Percentiles rank a stretch among this genome's conserved stretches.
These are phyloP conservation scores for Brasenia schreberi DNA, from an alignment of 164 flowering plant species.

Conservation along the genomic window DNA sequence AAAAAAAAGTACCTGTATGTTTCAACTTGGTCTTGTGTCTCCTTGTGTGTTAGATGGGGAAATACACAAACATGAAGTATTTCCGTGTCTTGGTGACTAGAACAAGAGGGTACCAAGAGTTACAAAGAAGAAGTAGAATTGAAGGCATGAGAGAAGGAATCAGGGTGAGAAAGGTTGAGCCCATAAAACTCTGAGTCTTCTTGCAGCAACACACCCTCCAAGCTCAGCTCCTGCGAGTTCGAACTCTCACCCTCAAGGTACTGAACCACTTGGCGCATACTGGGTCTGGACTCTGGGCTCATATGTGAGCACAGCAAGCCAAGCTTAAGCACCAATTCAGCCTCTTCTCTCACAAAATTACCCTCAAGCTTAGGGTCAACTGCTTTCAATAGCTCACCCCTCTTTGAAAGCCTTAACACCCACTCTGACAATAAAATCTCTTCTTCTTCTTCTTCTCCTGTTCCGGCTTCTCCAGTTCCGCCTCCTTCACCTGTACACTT, in stretches of 20 bases:
- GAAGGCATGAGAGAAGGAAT: too few relatives aligned
- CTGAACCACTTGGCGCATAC: constrained; percentile 10
- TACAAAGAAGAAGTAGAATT: too few relatives aligned
- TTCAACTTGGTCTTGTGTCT: too few relatives aligned
- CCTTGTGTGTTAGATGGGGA: too few relatives aligned
- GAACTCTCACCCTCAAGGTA: constrained; percentile 7
- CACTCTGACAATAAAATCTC: constrained; percentile 7
- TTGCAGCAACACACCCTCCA: not conserved
- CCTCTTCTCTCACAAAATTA: constrained; percentile 6
- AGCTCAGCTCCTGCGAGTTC: not conserved
- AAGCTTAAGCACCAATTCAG: constrained; percentile 15
- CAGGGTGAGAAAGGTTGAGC: too few relatives aligned
- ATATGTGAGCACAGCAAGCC: constrained; percentile 14
- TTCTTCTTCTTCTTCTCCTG: not conserved
- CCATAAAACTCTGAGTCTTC: not conserved
- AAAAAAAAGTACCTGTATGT: too few relatives aligned
- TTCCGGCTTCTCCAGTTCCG: too few relatives aligned
- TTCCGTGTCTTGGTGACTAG: too few relatives aligned
- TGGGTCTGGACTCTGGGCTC: constrained; percentile 9
- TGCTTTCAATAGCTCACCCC: constrained; percentile 6
- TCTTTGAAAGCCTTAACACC: constrained; percentile 5
- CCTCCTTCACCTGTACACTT: not conserved
- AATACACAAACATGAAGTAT: too few relatives aligned
- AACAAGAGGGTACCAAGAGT: too few relatives aligned
- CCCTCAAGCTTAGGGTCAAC: constrained; percentile 10